phyloP scores from a whole-genome alignment of 2,329 filamentous ascomycete species.

The Waltergamsia citrina region DNA sequence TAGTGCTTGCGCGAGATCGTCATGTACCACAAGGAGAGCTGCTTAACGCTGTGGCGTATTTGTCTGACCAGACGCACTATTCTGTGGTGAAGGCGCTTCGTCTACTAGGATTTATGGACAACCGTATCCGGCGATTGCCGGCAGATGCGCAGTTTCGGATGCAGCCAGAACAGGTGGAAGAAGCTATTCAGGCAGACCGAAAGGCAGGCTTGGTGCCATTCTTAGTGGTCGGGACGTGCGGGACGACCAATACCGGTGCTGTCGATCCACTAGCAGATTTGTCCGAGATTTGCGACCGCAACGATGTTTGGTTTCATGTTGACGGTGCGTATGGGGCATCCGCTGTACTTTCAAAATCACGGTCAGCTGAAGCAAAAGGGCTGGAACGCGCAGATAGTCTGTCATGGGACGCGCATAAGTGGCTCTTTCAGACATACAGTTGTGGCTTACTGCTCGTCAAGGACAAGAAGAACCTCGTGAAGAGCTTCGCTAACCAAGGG shows the following conservation, averaged over 20 bases:
- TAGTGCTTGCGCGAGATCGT: conserved; percentile 11
- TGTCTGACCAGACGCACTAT: conserved; percentile 10
- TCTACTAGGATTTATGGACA: conserved; percentile 6
- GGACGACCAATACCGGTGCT: conserved; percentile 9
- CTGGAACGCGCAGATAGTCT: conserved; percentile 12
- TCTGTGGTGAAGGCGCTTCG: conserved; percentile 8
- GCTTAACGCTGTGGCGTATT: conserved; percentile 7
- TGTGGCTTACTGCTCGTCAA: conserved; percentile 12
- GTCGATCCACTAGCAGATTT: conserved; percentile 7
- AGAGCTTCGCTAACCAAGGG: conserved; percentile 13
- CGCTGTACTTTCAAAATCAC: conserved; percentile 8
- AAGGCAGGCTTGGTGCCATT: conserved; percentile 7
- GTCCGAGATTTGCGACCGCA: conserved; percentile 4
- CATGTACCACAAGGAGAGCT: conserved; percentile 7
- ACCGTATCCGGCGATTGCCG: conserved; percentile 6
- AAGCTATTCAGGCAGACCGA: conserved; percentile 5
- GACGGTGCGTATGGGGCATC: conserved; percentile 15
- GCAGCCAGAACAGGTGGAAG: conserved; percentile 1
- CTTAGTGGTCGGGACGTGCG: conserved; percentile 7
- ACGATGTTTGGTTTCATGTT: conserved; percentile 12
- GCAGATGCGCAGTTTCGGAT: conserved; percentile 6
- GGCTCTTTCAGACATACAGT: conserved; percentile 15
- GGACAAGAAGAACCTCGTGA: conserved; percentile 8
- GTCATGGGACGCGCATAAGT: conserved; percentile 17
- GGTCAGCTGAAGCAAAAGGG: conserved; percentile 5